These are phyloP conservation scores for Neoboletus brunneissimus DNA, from an alignment of 768 basidiomycete genomes.

Conservation along the genomic window DNA sequence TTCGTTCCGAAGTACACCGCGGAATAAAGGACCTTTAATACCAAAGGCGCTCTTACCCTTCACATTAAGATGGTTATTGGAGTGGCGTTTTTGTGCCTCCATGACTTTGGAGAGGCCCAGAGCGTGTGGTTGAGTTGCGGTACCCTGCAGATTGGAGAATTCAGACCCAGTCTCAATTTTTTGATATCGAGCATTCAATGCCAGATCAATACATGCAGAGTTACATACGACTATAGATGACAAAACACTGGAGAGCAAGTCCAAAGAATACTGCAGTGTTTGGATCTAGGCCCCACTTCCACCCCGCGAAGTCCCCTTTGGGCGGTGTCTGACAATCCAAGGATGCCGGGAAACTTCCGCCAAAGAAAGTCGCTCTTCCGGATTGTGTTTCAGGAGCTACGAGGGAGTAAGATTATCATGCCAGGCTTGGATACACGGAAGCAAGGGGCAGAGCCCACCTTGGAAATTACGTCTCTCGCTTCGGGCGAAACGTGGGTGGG, in stretches of 20 bases:
- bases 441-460: constrained; percentile 24
- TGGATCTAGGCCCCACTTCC: constrained; percentile 20
- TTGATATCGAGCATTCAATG: background rate
- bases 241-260: constrained; percentile 1
- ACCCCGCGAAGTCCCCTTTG: constrained; percentile 41
- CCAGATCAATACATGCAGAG: constrained; percentile 11
- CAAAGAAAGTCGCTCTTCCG: constrained; percentile 72
- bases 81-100: background rate
- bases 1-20: constrained; percentile 19
- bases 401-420: constrained; percentile 4
- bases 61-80: background rate
- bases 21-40: constrained; percentile 21
- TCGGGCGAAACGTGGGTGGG: constrained; percentile 41
- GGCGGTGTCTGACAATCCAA: constrained; percentile 76
- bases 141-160: too few species aligned
- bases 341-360: constrained; percentile 76
- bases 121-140: background rate
- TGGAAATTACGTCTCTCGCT: constrained; percentile 46
- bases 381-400: constrained; percentile 82
- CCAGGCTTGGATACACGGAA: constrained; percentile 2
- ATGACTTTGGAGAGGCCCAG: too few species aligned
- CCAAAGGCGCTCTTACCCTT: background rate
- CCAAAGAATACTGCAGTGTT: background rate
- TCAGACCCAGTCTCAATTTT: background rate
- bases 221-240: constrained; percentile 15